Base-by-base conservation (phyloP, 768 basidiomycete genomes). In the Podaxis sp. region DNA sequence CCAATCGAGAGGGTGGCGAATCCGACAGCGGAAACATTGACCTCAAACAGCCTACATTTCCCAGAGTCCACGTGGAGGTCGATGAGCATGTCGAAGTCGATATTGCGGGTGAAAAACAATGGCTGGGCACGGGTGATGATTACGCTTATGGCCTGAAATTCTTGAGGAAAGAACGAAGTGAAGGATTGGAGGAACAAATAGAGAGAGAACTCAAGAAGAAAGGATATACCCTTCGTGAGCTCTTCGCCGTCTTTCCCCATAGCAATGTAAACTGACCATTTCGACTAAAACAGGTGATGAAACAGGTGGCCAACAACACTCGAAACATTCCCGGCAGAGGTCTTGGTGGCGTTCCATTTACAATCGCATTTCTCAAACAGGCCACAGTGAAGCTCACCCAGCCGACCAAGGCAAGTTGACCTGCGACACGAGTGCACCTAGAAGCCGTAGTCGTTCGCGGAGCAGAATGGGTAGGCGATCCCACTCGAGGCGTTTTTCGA, bases 311-410 rank as follows among this genome's bases (percentile, higher is more conserved):
- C 57, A 51, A 52, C 61, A 63, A 6, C 52, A 15, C 12, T 5
- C 49, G 24, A 61, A 61, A 24, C 51, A 49, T 24, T 5, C 53
- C 8, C 53, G 49, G 19, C 52, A 55, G 63, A 72, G 75, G 2
- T 84, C 85, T 0, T 87, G 85, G 85, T 87, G 86, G 86, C 79
- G 80, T 17, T 79, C 72, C 56, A 70, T 84, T 15, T 86, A 86
- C 69, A 71, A 79, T 64, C 80, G 82, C 19, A 66, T 87, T 36
- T 85, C 85, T 12, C 80, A 82, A 57, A 68, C 75, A 17, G 74
- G 73, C 11, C 72, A 68, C 52, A 77, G 77, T 24, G 77, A 77
- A 33, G 61, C 67, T 19, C 72, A 76, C 39, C 68, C 68, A 57
- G 66, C 67, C 58, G 66, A 67, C 39, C 61, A 63, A 58, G 67